Evolutionary conservation across 352 stramenopile genomes (phyloP).

Genomic region (Phytopythium delawarense): DNA sequence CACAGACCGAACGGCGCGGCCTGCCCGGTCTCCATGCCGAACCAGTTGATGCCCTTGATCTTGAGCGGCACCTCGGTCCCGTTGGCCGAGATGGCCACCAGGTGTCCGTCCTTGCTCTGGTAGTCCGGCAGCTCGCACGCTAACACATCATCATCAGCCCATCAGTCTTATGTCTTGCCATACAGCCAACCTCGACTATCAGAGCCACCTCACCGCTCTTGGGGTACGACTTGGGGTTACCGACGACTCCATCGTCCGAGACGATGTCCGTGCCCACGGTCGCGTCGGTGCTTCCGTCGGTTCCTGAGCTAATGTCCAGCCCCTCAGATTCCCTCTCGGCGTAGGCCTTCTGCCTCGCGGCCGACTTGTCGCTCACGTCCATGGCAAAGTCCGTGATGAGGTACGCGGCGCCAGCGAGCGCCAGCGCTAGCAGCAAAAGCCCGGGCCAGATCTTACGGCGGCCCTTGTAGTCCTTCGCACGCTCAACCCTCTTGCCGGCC

Average conservation of each 20-base stretch:
- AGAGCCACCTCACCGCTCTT: conserved; percentile 20
- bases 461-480: conserved; percentile 59
- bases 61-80: conserved; percentile 73
- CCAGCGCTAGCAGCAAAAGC: conserved; percentile 38
- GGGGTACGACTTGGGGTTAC: conserved; percentile 54
- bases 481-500: conserved; percentile 20
- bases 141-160: background rate
- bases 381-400: conserved; percentile 45
- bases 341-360: conserved; percentile 19
- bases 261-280: conserved; percentile 28
- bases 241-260: conserved; percentile 45
- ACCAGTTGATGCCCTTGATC: conserved; percentile 84
- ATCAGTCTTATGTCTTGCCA: too few species aligned
- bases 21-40: conserved; percentile 65
- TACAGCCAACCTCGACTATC: too few species aligned
- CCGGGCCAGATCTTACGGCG: conserved; percentile 53
- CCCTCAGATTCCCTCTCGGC: conserved; percentile 34
- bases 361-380: conserved; percentile 20
- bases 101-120: conserved; percentile 51
- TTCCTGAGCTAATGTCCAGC: conserved; percentile 34
- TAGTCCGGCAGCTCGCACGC: conserved; percentile 55
- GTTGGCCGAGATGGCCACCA: conserved; percentile 49
- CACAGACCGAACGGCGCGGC: conserved; percentile 54
- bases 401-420: conserved; percentile 34
- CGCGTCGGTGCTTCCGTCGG: conserved; percentile 18